Evolutionary conservation across 164 flowering plant genomes (phyloP), one percentile per base, ranked within the genome.

Genomic region (Magnolia changhungtana): DNA sequence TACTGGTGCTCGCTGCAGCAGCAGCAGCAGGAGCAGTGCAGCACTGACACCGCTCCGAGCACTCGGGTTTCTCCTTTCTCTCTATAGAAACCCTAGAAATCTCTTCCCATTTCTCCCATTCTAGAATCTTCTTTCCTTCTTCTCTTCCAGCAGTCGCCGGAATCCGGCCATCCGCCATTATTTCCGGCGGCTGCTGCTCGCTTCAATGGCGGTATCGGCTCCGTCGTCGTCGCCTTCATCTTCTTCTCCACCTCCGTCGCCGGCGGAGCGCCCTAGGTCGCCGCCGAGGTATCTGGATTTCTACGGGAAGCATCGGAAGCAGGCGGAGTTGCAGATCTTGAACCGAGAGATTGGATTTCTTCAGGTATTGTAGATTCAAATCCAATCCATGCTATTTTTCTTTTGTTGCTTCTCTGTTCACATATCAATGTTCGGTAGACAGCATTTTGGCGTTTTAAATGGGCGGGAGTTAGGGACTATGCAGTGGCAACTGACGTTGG

Each of bases 211-310:
- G n/a, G 31, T 37, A 37, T 3, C 45, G 45, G 45, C 45, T 37
- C 45, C 72, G 74, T 24, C 50, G 50, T 49, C 24, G 55, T 29
- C 73, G 7, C 4, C 76, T 77, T 21, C 72, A n/a, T 31, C 78
- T 51, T 9, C 67, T 76, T 75, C 87, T 29, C 65, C 85, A 1
- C 82, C 84, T 27, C 79, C 91, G 4, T 78, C 91, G 77, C 91
- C 95, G 5, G 88, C 89, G 63, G 95, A 96, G 1, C 49, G 83
- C 23, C 96, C 95, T 0, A 91, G 86, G 80, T 90, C 97, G 0
- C 97, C 97, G 68, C 97, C 96, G 29, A 77, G 73, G 81, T 89
- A 85, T 71, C 98, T 95, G 1, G 95, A 92, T 83, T 86, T 92
- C 87, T 90, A 88, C 71, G 97, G 97, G 9, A 91, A 85, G 81